Base-by-base conservation (phyloP, 192 early-diverging fungal species). In the Gaertneriomyces sp. region DNA sequence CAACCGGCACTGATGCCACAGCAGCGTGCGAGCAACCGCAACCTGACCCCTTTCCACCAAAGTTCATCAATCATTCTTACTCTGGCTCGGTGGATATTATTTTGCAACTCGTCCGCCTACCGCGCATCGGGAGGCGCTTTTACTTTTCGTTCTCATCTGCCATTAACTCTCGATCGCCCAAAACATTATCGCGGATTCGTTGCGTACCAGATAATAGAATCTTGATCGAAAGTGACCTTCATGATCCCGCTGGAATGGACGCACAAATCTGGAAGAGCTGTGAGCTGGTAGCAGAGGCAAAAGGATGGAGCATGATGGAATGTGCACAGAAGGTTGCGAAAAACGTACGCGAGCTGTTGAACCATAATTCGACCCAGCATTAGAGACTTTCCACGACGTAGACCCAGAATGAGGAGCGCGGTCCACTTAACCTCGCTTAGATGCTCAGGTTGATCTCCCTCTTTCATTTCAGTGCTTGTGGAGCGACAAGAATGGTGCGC, bases 41-140 rank as follows among this genome's bases (percentile, higher is more conserved):
- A 47, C 42, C 33, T 12, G 6, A 9, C 7, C 45, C 59, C 12
- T 45, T 47, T 39, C 20, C 76, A 61, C 64, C 63, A 63, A 44
- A 54, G 25, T 81, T 96, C 49, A 91, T 90, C 71, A 75, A 93
- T 56, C 94, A 97, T 64, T 94, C 92, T 14, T 97, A 84, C 66
- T 87, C 87, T 6, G 93, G 91, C 19, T 90, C 89, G 20, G 61
- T 80, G 20, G 90, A 95, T 51, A 86, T 88, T 70, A 64, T 91
- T 14, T 73, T 70, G 38, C 64, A 66, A 4, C 77, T 91, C 20
- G 44, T 78, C 4, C 65, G 74, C 46, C 68, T 79, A 55, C 69
- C 68, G 12, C 49, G 55, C 67, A 51, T 70, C 17, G 60, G 64
- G 54, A 44, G 49, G 53, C 71, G 80, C 11, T 74, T 91, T 2